Evolutionary conservation across 139 green algal species (phyloP).

Genomic region (Pseudopediastrum boryanum): DNA sequence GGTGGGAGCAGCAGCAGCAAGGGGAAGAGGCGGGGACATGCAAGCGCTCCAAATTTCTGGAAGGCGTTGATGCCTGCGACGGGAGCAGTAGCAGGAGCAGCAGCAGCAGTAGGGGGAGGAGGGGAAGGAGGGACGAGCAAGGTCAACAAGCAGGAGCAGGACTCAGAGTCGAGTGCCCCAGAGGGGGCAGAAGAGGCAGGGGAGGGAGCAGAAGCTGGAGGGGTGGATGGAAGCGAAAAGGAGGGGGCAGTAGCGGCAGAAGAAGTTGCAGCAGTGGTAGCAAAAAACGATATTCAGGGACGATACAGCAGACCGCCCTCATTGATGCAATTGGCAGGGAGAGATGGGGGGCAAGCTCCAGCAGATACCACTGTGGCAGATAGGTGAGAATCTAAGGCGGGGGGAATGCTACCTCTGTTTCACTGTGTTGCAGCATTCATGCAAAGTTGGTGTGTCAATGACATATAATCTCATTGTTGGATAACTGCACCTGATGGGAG

Average conservation of each 20-base stretch:
- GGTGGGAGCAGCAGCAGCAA: constrained; percentile 11
- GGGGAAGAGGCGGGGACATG: too few relatives aligned
- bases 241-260: too few relatives aligned
- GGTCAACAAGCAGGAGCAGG: background rate
- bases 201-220: background rate
- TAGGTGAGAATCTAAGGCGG: background rate
- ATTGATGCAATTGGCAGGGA: background rate
- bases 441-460: too few relatives aligned
- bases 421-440: too few relatives aligned
- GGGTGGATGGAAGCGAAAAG: background rate
- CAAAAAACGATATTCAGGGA: too few relatives aligned
- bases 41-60: too few relatives aligned
- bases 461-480: too few relatives aligned
- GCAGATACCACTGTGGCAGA: background rate
- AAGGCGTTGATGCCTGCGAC: background rate
- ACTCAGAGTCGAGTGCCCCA: background rate
- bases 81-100: background rate
- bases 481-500: too few relatives aligned
- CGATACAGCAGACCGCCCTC: background rate
- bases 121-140: background rate
- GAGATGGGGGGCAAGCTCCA: background rate
- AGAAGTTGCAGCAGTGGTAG: too few relatives aligned
- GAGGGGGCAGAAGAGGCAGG: background rate
- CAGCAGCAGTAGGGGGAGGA: background rate
- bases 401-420: background rate